Evolutionary conservation across 345 rosid species (phyloP), one percentile per base, ranked within the genome.

Genomic region (Reutealis trisperma): DNA sequence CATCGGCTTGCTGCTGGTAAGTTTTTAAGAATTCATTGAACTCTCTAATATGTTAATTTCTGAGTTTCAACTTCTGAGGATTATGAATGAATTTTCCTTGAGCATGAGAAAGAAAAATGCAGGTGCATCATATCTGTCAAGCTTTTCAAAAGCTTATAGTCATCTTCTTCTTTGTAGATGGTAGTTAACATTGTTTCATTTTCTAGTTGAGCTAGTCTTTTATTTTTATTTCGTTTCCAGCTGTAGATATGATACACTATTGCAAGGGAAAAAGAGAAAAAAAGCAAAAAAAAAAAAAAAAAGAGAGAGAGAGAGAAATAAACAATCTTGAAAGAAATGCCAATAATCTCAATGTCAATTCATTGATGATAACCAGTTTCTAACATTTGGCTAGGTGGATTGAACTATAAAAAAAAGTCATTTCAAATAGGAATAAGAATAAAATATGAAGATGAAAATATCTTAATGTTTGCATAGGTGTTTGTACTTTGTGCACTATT

Each of bases 1-100:
- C 91, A 92, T 85, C 93, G 96, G 73, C 96, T 91, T 82, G 98
- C 98, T 80, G 97, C 97, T 77, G 97, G 98, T 94, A 90, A 75
- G 37, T 42, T 72, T 67, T 8, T 65, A 18, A 37, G 22, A 75
- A n/a, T 24, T 62, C 74, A 54, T 54, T 54, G 58, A 54, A 54
- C n/a, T 54, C 60, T 21, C 63, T 51, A 55, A 45, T 60, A 19
- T 15, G 11, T 52, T 63, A 10, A 32, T 6, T 9, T 10, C 2
- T 63, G 47, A 73, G 37, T 54, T 60, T 75, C 2, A 21, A 49
- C 21, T 61, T 5, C 13, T 25, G 19, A 72, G 18, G 37, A 34
- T n/a, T 66, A 63, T 49, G 15, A 45, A 22, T 24, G 30, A 24
- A 63, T 52, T 71, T 72, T 42, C 72, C 32, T 68, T 16, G 61